Percentiles rank a stretch among this genome's conserved stretches.
Conservation (phyloP, 176 grass and related monocot genomes). For the Tillandsia fasciculata region DNA sequence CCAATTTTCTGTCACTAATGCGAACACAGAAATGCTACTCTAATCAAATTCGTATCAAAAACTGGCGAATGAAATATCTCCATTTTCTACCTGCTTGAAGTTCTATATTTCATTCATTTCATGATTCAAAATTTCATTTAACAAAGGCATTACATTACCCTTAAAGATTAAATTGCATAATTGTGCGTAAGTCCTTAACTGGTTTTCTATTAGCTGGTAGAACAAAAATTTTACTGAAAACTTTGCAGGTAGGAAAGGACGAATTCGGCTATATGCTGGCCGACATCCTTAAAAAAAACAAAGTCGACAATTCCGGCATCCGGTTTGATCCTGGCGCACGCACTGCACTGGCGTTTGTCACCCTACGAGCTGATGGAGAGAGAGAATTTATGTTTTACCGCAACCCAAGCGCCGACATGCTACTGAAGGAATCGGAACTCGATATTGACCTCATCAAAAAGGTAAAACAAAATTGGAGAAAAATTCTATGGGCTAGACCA, state of each 20-base stretch:
- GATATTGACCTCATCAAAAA: conserved; percentile 5
- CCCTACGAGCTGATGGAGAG: conserved; percentile 1
- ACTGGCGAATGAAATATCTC: too few species aligned
- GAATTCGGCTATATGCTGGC: conserved; percentile 3
- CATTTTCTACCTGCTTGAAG: too few species aligned
- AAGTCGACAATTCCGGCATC: background rate
- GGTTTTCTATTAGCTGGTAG: background rate
- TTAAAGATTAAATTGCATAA: background rate
- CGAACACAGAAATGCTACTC: too few species aligned
- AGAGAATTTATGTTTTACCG: background rate
- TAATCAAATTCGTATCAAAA: too few species aligned
- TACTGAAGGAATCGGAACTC: conserved; percentile 2
- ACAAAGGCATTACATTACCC: too few species aligned
- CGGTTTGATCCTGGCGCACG: conserved; percentile 1
- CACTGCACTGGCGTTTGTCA: conserved; percentile 10
- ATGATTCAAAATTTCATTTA: too few species aligned
- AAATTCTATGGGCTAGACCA: background rate
- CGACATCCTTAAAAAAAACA: background rate
- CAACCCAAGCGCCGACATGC: background rate
- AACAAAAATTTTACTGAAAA: background rate
- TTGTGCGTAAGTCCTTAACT: background rate
- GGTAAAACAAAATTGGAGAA: background rate
- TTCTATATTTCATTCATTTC: too few species aligned
- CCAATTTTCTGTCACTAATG: too few species aligned
- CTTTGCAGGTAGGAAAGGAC: conserved; percentile 1